phyloP scores from a whole-genome alignment of 495 filamentous ascomycete species.

The Geopyxis carbonaria region DNA sequence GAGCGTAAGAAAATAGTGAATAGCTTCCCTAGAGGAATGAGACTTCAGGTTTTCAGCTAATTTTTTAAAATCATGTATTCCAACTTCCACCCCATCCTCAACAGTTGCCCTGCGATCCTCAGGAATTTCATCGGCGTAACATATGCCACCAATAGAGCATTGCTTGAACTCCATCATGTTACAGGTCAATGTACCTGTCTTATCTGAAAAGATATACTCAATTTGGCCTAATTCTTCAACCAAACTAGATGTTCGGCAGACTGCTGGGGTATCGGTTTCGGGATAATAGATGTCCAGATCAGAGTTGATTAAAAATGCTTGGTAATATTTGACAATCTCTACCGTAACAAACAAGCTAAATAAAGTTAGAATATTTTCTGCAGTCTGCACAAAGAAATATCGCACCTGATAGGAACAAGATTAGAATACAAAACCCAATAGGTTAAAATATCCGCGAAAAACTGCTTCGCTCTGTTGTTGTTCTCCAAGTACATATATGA shows the following conservation, averaged over 20 bases:
- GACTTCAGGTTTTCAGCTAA: constrained; percentile 55
- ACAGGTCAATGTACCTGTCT: constrained; percentile 96
- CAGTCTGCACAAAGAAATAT: not conserved
- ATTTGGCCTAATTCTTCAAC: constrained; percentile 98
- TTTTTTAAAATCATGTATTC: constrained; percentile 74
- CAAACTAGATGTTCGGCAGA: constrained; percentile 86
- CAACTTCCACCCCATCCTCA: constrained; percentile 57
- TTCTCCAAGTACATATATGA: constrained; percentile 51
- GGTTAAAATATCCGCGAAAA: constrained; percentile 88
- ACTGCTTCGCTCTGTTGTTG: constrained; percentile 51
- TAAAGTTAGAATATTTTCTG: constrained; percentile 13
- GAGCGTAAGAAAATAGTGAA: constrained; percentile 79
- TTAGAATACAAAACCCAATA: constrained; percentile 99
- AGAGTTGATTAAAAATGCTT: constrained; percentile 90
- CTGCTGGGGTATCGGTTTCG: constrained; percentile 83
- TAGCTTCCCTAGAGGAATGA: constrained; percentile 49
- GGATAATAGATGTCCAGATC: constrained; percentile 98
- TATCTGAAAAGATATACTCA: constrained; percentile 97
- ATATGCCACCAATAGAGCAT: constrained; percentile 78
- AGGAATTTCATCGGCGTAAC: constrained; percentile 83
- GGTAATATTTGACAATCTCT: constrained; percentile 94
- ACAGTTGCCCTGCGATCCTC: constrained; percentile 73
- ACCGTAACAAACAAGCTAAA: constrained; percentile 75
- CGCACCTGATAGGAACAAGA: constrained; percentile 70
- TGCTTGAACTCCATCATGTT: constrained; percentile 99